These are phyloP conservation scores for Colletotrichum sp. DNA, from an alignment of 2,329 filamentous ascomycete genomes.

Conservation along the genomic window DNA sequence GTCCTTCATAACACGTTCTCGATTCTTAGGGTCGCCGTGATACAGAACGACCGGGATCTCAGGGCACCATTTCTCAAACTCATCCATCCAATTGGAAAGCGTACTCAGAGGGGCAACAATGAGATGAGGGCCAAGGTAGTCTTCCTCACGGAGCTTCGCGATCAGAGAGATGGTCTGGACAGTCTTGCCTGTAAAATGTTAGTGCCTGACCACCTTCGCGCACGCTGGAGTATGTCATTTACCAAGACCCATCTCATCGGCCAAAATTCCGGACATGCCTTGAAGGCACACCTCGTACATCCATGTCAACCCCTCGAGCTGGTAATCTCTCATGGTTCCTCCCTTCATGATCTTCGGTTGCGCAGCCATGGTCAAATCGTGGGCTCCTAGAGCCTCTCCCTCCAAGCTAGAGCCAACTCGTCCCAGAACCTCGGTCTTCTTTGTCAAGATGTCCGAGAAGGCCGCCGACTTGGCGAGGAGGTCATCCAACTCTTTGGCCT, in stretches of 20 bases:
- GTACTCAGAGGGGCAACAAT: constrained; percentile 92
- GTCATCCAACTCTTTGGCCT: constrained; percentile 64
- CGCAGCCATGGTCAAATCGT: constrained; percentile 77
- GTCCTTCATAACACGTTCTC: constrained; percentile 77
- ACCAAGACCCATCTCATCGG: constrained; percentile 91
- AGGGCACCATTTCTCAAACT: constrained; percentile 91
- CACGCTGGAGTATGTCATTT: background rate
- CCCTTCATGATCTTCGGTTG: constrained; percentile 87
- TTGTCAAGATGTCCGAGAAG: constrained; percentile 67
- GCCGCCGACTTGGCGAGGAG: constrained; percentile 63
- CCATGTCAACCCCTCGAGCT: constrained; percentile 94
- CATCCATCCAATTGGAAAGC: constrained; percentile 93
- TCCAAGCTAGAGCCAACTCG: constrained; percentile 66
- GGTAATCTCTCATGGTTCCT: constrained; percentile 92
- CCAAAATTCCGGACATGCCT: constrained; percentile 88
- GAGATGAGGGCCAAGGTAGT: constrained; percentile 85
- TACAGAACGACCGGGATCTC: constrained; percentile 89
- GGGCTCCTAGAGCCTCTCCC: constrained; percentile 64
- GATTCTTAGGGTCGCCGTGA: constrained; percentile 80
- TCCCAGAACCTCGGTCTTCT: constrained; percentile 67
- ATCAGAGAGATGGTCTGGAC: constrained; percentile 89
- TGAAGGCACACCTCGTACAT: constrained; percentile 83
- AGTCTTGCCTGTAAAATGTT: constrained; percentile 70
- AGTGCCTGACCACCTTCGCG: background rate
- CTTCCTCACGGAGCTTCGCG: constrained; percentile 85